These are phyloP conservation scores for Articulospora tetracladia DNA, from an alignment of 495 filamentous ascomycete species.

Conservation along the genomic window DNA sequence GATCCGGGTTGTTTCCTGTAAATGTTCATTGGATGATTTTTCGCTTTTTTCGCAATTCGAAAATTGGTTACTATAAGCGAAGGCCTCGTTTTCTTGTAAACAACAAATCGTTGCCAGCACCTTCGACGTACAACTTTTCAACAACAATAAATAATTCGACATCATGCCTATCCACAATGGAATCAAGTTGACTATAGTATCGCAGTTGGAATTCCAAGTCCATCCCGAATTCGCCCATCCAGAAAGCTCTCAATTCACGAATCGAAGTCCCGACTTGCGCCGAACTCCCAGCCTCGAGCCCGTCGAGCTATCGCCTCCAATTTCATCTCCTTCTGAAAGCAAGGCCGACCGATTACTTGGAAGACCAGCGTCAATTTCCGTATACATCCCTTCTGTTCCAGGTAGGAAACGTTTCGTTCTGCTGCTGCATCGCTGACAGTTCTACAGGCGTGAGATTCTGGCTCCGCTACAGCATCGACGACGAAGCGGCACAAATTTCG, in stretches of 20 bases:
- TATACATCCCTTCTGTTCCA: constrained; percentile 46
- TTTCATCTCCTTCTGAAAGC: constrained; percentile 11
- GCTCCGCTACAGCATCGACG: constrained; percentile 37
- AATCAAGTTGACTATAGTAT: constrained; percentile 34
- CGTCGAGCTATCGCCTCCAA: background rate
- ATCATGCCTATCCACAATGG: constrained; percentile 45
- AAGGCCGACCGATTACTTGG: constrained; percentile 20
- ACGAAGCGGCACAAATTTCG: constrained; percentile 30
- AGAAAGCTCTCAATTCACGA: constrained; percentile 34
- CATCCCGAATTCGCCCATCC: constrained; percentile 47
- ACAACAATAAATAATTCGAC: background rate
- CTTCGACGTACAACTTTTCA: background rate
- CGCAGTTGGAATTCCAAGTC: constrained; percentile 8
- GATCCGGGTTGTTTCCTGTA: background rate
- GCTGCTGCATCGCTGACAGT: background rate
- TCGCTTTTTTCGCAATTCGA: background rate
- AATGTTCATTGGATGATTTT: background rate
- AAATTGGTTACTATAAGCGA: background rate
- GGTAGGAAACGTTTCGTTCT: constrained; percentile 28
- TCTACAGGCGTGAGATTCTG: constrained; percentile 40
- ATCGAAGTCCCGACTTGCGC: background rate
- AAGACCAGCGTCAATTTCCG: constrained; percentile 28
- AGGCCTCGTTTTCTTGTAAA: background rate
- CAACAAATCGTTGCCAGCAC: background rate
- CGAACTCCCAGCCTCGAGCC: background rate